Percentiles rank a stretch among this genome's conserved stretches.
Conservation (phyloP, 179 eudicot species). For the Amaranthus tricolor region DNA sequence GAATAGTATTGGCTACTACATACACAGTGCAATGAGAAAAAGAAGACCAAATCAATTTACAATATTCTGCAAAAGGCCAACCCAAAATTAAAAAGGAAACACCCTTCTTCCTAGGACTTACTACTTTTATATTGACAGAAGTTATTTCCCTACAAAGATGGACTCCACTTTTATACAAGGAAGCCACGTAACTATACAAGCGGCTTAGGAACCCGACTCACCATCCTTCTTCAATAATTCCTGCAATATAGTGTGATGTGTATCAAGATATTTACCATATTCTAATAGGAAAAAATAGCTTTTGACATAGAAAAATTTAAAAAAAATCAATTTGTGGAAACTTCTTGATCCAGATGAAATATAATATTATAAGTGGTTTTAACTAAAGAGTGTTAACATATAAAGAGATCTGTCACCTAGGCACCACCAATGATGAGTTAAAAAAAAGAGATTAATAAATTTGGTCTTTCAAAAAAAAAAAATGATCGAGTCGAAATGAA, state of each 20-base stretch:
- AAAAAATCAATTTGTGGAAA: neutral
- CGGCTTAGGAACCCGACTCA: constrained; percentile 31
- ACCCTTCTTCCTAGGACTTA: constrained; percentile 7
- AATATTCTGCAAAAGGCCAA: constrained; percentile 19
- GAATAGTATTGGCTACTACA: constrained; percentile 11
- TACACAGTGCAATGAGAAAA: constrained; percentile 12
- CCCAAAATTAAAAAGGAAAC: constrained; percentile 12
- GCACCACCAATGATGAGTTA: no score
- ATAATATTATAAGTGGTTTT: no score
- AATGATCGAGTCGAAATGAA: no score
- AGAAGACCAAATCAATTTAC: constrained; percentile 21
- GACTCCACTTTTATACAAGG: constrained; percentile 25
- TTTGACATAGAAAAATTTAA: neutral
- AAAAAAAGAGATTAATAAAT: no score
- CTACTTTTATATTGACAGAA: constrained; percentile 26
- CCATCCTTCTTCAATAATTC: constrained; percentile 43
- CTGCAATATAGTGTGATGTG: constrained; percentile 22
- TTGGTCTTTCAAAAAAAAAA: no score
- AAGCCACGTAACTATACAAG: constrained; percentile 7
- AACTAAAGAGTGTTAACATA: no score
- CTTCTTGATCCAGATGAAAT: no score
- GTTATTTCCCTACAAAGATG: neutral
- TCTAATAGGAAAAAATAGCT: neutral
- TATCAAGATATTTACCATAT: neutral
- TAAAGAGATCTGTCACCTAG: no score